phyloP scores from a whole-genome alignment of 345 rosid species.

The Lepidium didymum region DNA sequence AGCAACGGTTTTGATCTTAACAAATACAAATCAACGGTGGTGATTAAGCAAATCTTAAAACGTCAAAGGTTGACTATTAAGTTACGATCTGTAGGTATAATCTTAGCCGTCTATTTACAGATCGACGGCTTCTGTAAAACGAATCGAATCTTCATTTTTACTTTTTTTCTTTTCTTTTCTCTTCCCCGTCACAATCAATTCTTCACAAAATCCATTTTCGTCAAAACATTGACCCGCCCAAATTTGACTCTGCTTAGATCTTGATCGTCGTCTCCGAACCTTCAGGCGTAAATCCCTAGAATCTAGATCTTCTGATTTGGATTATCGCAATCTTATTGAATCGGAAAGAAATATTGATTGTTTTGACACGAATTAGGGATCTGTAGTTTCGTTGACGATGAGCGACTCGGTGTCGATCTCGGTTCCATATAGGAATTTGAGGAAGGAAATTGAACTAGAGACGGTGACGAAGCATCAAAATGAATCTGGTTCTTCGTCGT shows the following conservation, averaged over 20 bases:
- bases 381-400: slow-evolving; percentile 1
- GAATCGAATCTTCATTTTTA: background rate
- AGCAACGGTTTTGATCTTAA: slow-evolving; percentile 23
- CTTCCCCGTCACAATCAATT: slow-evolving; percentile 1
- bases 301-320: background rate
- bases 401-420: slow-evolving; percentile 38
- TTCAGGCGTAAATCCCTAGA: background rate
- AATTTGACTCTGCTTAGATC: slow-evolving; percentile 26
- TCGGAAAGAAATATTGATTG: background rate
- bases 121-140: slow-evolving; percentile 6
- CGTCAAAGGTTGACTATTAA: slow-evolving; percentile 18
- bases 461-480: slow-evolving; percentile 41
- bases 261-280: slow-evolving; percentile 24
- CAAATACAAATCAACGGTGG: slow-evolving; percentile 24
- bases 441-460: slow-evolving; percentile 65
- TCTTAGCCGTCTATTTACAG: slow-evolving; percentile 1
- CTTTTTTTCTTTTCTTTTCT: background rate
- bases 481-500: slow-evolving; percentile 29
- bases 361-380: slow-evolving; percentile 10
- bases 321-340: background rate
- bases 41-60: background rate
- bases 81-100: background rate
- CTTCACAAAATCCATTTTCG: background rate
- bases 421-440: slow-evolving; percentile 68
- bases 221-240: background rate